A percentile compares a stretch with the other conserved stretches of the same genome.
phyloP scores from a whole-genome alignment of 2,329 filamentous ascomycete species.

The Malbranchea zuffiana region DNA sequence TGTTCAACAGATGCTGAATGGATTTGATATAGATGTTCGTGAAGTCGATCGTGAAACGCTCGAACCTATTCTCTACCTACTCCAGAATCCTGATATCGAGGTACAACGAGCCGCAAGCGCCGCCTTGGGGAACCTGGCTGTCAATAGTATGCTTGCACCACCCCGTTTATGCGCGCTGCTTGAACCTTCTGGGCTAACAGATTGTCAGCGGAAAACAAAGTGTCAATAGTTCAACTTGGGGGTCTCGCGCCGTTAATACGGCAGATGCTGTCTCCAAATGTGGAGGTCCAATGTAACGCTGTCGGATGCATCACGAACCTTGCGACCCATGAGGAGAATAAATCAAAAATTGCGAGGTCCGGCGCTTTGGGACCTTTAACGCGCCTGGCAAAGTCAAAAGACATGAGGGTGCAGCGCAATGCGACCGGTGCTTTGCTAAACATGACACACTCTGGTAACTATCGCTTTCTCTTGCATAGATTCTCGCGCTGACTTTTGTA shows the following conservation, averaged over 20 bases:
- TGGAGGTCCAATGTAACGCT: constrained; percentile 98
- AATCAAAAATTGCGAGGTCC: constrained; percentile 93
- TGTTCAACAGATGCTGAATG: constrained; percentile 1
- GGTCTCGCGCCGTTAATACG: constrained; percentile 85
- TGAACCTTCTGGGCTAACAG: constrained; percentile 2
- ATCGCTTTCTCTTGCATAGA: neutral
- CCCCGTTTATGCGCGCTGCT: no score
- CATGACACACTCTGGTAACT: constrained; percentile 92
- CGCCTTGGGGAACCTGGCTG: constrained; percentile 86
- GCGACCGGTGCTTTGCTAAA: constrained; percentile 92
- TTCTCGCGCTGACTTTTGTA: constrained; percentile 32
- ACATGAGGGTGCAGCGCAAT: constrained; percentile 97
- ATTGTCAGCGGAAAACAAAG: constrained; percentile 84
- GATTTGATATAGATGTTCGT: constrained; percentile 61
- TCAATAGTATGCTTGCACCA: constrained; percentile 63
- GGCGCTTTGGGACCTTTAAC: constrained; percentile 86
- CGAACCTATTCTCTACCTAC: constrained; percentile 86
- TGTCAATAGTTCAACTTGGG: constrained; percentile 84
- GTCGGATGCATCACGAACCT: constrained; percentile 98
- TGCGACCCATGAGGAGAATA: constrained; percentile 97
- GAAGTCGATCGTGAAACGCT: constrained; percentile 92
- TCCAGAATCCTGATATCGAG: constrained; percentile 92
- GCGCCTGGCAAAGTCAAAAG: constrained; percentile 85
- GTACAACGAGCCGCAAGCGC: constrained; percentile 94
- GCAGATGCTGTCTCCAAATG: constrained; percentile 96